These are phyloP conservation scores for Saccharum officinarum DNA, from an alignment of 176 grass and related monocot genomes.

Conservation along the genomic window DNA sequence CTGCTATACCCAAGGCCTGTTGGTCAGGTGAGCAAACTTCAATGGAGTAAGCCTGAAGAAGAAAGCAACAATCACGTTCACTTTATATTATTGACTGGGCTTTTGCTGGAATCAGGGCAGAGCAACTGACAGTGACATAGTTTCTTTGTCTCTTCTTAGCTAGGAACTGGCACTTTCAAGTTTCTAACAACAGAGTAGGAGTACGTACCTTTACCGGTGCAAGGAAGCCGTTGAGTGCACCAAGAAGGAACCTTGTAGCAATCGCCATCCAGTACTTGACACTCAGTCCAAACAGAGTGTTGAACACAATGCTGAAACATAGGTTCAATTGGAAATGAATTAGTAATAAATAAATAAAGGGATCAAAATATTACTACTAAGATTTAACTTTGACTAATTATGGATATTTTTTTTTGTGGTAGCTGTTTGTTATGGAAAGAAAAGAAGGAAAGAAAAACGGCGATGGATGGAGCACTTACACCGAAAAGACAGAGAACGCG, in stretches of 20 bases:
- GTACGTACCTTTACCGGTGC: slow-evolving; percentile 36
- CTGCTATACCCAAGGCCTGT: slow-evolving; percentile 63
- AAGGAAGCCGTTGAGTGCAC: slow-evolving; percentile 65
- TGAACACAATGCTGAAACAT: slow-evolving; percentile 56
- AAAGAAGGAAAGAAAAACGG: background rate
- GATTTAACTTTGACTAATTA: background rate
- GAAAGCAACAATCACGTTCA: background rate
- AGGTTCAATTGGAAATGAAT: background rate
- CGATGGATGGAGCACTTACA: slow-evolving; percentile 33
- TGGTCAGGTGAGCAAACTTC: slow-evolving; percentile 78
- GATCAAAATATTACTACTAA: background rate
- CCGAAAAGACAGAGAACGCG: slow-evolving; percentile 54
- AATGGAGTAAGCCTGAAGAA: slow-evolving; percentile 62
- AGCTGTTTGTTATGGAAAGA: background rate
- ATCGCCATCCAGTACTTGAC: slow-evolving; percentile 79
- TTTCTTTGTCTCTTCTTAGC: background rate
- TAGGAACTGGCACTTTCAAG: background rate
- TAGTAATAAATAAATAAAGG: background rate
- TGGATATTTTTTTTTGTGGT: background rate
- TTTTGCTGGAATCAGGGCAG: background rate
- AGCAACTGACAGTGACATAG: background rate
- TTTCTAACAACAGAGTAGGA: background rate
- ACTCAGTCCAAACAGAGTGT: slow-evolving; percentile 73
- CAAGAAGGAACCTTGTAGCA: slow-evolving; percentile 53
- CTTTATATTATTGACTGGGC: background rate